Conservation (phyloP, 2,329 filamentous ascomycete genomes). For the Neopestalotiopsis sp. region DNA sequence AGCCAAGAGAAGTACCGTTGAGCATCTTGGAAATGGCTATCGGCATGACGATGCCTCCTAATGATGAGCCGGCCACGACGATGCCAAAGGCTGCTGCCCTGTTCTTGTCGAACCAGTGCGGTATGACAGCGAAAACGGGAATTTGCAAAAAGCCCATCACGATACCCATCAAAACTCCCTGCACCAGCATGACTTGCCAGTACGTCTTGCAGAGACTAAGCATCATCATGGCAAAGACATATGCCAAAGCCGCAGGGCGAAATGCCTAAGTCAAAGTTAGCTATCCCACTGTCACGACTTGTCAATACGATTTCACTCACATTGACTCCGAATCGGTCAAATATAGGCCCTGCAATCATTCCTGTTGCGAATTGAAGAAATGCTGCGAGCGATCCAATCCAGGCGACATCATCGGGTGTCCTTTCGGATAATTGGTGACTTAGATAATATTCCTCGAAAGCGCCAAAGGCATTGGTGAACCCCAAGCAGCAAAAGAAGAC, state of each 20-base stretch:
- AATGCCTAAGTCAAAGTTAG: constrained; percentile 31
- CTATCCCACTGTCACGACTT: rapidly evolving
- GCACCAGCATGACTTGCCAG: constrained; percentile 57
- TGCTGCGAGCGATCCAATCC: constrained; percentile 40
- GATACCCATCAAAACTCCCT: constrained; percentile 50
- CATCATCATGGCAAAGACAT: constrained; percentile 49
- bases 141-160: constrained; percentile 46
- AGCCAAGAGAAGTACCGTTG: constrained; percentile 45
- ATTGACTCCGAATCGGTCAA: constrained; percentile 43
- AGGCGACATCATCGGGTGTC: constrained; percentile 36
- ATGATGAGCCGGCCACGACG: constrained; percentile 48
- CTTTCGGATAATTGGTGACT: constrained; percentile 31
- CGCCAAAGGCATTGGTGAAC: constrained; percentile 43
- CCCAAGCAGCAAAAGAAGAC: constrained; percentile 39
- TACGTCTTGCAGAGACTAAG: constrained; percentile 48
- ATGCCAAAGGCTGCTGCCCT: constrained; percentile 53
- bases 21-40: constrained; percentile 53
- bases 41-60: constrained; percentile 60
- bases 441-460: constrained; percentile 41
- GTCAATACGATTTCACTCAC: constrained; percentile 26
- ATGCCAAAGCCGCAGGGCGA: constrained; percentile 35
- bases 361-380: constrained; percentile 37
- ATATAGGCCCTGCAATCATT: constrained; percentile 36
- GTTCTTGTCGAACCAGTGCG: constrained; percentile 53
- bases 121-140: constrained; percentile 49